Evolutionary conservation across 768 basidiomycete genomes (phyloP), one percentile per base, ranked within the genome.

Genomic region (Mycena pura): DNA sequence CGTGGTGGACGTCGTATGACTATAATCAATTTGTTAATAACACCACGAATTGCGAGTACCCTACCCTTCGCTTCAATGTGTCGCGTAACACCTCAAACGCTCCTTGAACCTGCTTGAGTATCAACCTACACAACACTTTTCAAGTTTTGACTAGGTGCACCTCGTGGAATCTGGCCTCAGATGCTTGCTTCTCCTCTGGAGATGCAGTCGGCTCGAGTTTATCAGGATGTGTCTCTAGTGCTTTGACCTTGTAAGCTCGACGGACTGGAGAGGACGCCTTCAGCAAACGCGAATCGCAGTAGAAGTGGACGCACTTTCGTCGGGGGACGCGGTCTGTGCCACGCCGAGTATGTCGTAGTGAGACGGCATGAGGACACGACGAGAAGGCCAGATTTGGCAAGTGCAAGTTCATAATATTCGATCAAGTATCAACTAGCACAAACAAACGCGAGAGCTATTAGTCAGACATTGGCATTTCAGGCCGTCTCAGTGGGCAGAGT

Each of bases 221-320:
- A 66, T 91, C 89, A 10, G 89, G 89, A 69, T 91, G 89, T 1
- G 90, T 90, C 70, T 88, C 86, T 25, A 91, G 77, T 10, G 84
- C 88, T 66, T 83, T 86, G 62, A 82, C 83, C 68, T 83, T 86
- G 72, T 90, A 91, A 2, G 87, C 88, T 66, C 79, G 86, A 49
- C 87, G 84, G 57, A 91, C 89, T 89, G 62, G 8, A 32, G n/a
- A 36, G n/a, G 22, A 32, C 15, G 39, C n/a, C 21, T 43, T 39
- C 24, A 25, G 34, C 24, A 51, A 32, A 38, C 25, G 5, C 34
- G 31, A 19, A 53, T 13, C 19, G 8, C 27, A 25, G 29, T 36
- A 38, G 24, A 43, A 25, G 19, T 28, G 14, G 34, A 66, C 68
- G 56, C 54, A 71, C 70, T 65, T 57, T 71, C 66, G n/a, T 71